Evolutionary conservation across 73 alveolate genomes (phyloP), one percentile per base, ranked within the genome.

Genomic region (Durusdinium trenchii): DNA sequence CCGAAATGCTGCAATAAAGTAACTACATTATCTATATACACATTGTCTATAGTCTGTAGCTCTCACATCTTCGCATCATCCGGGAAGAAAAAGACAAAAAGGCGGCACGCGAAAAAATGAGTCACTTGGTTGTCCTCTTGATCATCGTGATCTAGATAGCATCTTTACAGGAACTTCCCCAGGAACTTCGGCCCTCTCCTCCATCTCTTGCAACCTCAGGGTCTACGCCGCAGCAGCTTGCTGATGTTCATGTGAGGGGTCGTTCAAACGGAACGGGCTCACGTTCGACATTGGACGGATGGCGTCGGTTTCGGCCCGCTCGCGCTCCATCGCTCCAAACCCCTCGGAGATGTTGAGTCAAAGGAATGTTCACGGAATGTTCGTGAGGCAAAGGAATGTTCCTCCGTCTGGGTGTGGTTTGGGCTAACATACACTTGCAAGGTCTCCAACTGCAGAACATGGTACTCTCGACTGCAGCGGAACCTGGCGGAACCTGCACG

Each of bases 151-250:
- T 12, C 32, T 12, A 57, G 69, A 57, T 23, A 16, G 23, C 12
- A 57, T 23, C 69, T 57, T 57, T 23, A 57, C 69, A 23, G 32
- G 32, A 57, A 57, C 12, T 57, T 16, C 69, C 48, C 51, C 50
- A n/a, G 83, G 32, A 30, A 12, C 28, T 36, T 18, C 7, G 2
- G 0, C 51, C 18, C 18, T 36, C 52, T 73, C 84, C 84, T 73
- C 84, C 84, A 73, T 73, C 84, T 73, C 84, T 20, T 4, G 47
- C 36, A 73, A 73, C 84, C 84, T 73, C 12, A 40, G 84, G 14
- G 32, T n/a, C 50, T 50, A n/a, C 38, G 51, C 83, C 47, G 83
- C 16, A 5, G 12, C 83, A 16, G 51, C 5, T 6, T 71, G 32
- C 69, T 57, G n/a, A n/a, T n/a, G n/a, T n/a, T n/a, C n/a, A n/a